Evolutionary conservation across 2,329 filamentous ascomycete species (phyloP), one percentile per base, ranked within the genome.

Genomic region (Dactylellina haptotyla): DNA sequence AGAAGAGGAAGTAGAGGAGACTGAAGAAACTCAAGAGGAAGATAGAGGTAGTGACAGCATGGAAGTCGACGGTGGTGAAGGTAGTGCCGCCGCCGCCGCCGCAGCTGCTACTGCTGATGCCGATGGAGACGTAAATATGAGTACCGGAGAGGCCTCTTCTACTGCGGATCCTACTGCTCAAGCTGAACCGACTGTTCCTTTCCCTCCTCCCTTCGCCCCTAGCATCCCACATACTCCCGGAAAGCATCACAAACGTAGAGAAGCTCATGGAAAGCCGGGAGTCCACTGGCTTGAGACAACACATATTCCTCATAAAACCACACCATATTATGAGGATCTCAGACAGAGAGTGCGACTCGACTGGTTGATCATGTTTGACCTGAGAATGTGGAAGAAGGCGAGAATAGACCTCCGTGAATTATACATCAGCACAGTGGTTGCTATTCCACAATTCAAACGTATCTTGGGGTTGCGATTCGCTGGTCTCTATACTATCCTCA

Each of bases 381-480:
- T 99, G 57, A 86, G 95, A 43, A 88, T 99, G 85, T 99, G 95
- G 95, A 99, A 99, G 82, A 95, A 93, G 80, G 87, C 96, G 30
- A 88, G 95, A 65, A 93, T 94, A 54, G 91, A 96, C 79, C 85
- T 99, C 65, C 89, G 95, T 30, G 91, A 97, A 75, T 86, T 99
- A 0, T 98, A 97, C 81, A 97, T 99, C 77, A 95, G 92, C 53
- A 99, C 95, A 0, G 92, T 99, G 3, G 93, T 99, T 51, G 92
- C 92, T 4, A 92, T 99, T 62, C 94, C 95, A 3, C 88, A 96
- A 79, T 99, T 99, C 85, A 99, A 99, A 83, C 89, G 94, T 18
- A 88, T 99, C 8, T 84, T 99, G 63, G 93, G 94, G 1, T 84
- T 99, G 45, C 88, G 95, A n/a, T 96, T 99, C 80, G 92, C 96